phyloP scores from a whole-genome alignment of 1,139 yeast genomes.

The Hyphopichia burtonii region DNA sequence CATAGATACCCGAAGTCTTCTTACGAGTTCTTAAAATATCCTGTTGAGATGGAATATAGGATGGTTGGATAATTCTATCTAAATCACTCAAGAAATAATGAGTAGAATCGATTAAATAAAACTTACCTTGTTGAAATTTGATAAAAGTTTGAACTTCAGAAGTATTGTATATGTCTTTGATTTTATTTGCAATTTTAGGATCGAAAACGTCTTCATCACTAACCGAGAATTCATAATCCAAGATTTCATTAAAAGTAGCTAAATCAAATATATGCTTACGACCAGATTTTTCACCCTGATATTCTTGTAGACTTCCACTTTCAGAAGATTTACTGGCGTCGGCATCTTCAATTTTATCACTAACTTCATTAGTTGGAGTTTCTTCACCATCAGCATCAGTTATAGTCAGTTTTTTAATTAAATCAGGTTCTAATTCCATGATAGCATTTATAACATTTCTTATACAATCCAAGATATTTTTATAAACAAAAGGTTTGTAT shows the following conservation, averaged over 20 bases:
- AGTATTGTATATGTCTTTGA: constrained; percentile 50
- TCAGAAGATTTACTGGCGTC: constrained; percentile 1
- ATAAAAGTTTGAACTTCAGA: constrained; percentile 60
- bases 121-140: constrained; percentile 64
- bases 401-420: constrained; percentile 29
- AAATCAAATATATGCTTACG: constrained; percentile 25
- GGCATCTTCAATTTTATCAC: not conserved
- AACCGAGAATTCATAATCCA: constrained; percentile 49
- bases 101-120: constrained; percentile 87
- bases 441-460: constrained; percentile 60
- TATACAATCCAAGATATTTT: constrained; percentile 66
- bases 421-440: constrained; percentile 46
- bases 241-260: constrained; percentile 47
- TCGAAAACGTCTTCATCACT: constrained; percentile 49
- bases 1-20: constrained; percentile 91
- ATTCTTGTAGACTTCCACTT: constrained; percentile 11
- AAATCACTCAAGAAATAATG: constrained; percentile 72
- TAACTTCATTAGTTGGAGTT: not conserved
- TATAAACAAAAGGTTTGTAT: constrained; percentile 68
- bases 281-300: constrained; percentile 11
- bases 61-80: constrained; percentile 56
- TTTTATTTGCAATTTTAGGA: constrained; percentile 41
- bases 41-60: constrained; percentile 68
- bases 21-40: constrained; percentile 87
- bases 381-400: constrained; percentile 6